A percentile compares a stretch with the other conserved stretches of the same genome.
phyloP scores from a whole-genome alignment of 306 rosid species.

The Medicago ruthenica region DNA sequence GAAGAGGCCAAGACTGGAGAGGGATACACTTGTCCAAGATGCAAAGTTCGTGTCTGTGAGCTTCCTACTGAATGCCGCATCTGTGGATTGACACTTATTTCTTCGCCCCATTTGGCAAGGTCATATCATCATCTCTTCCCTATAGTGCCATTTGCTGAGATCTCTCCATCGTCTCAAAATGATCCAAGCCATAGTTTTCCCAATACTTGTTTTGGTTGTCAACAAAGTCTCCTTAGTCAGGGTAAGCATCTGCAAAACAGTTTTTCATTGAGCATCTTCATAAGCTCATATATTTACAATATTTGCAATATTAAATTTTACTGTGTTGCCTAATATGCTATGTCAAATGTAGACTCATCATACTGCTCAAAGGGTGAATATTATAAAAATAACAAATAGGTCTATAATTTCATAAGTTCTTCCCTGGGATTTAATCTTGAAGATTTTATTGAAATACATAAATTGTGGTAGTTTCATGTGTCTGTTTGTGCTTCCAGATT shows the following conservation, averaged over 20 bases:
- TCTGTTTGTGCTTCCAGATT: constrained; percentile 19
- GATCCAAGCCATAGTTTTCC: constrained; percentile 53
- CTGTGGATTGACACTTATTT: constrained; percentile 95
- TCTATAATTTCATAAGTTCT: constrained; percentile 20
- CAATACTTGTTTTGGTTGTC: constrained; percentile 89
- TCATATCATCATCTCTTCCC: constrained; percentile 98
- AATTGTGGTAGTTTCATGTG: constrained; percentile 31
- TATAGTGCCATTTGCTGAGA: constrained; percentile 87
- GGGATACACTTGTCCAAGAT: constrained; percentile 93
- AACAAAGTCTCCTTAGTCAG: constrained; percentile 62
- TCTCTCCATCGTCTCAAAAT: constrained; percentile 56
- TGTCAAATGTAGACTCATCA: constrained; percentile 30
- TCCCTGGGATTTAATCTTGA: constrained; percentile 3
- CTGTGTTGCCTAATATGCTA: constrained; percentile 8
- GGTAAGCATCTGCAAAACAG: constrained; percentile 59
- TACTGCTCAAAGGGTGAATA: constrained; percentile 20
- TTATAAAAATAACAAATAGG: constrained; percentile 23
- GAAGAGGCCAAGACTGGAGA: constrained; percentile 90
- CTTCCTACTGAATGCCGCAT: constrained; percentile 93
- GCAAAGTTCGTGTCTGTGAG: constrained; percentile 96
- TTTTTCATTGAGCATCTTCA: constrained; percentile 23
- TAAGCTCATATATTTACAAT: constrained; percentile 16
- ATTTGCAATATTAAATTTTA: constrained; percentile 20
- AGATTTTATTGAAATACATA: constrained; percentile 6
- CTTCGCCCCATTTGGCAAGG: constrained; percentile 97